Evolutionary conservation across 345 rosid species (phyloP).

Genomic region (Noccaea caerulescens): DNA sequence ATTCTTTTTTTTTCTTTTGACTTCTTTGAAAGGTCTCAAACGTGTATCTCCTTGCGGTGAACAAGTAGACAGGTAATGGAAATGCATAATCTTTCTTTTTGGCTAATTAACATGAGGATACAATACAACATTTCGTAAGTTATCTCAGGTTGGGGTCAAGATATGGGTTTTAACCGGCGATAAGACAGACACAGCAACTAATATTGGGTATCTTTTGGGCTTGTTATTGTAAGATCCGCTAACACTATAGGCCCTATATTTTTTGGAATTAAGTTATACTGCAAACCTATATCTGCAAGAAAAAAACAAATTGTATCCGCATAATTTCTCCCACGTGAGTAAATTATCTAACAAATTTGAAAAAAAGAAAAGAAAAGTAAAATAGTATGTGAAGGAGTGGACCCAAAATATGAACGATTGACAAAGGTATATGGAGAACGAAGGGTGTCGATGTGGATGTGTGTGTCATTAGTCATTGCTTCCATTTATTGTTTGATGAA

Average conservation of each 20-base stretch:
- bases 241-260: too few species aligned
- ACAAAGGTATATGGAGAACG: neutral
- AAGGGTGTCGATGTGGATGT: constrained; percentile 5
- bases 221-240: neutral
- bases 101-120: neutral
- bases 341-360: neutral
- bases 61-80: constrained; percentile 54
- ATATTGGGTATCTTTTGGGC: constrained; percentile 68
- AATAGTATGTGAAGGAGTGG: constrained; percentile 12
- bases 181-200: constrained; percentile 87
- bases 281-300: too few species aligned
- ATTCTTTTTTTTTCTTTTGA: too few species aligned
- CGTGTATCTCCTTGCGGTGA: constrained; percentile 56
- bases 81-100: neutral
- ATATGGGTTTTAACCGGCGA: constrained; percentile 95
- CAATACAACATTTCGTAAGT: constrained; percentile 44
- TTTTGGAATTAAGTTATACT: too few species aligned
- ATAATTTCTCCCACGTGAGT: too few species aligned
- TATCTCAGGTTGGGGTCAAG: constrained; percentile 74
- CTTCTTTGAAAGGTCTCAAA: constrained; percentile 66
- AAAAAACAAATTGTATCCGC: too few species aligned
- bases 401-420: constrained; percentile 1
- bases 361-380: neutral
- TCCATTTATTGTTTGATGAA: constrained; percentile 7
- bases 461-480: neutral